These are phyloP conservation scores for Sisymbrium irio DNA, from an alignment of 345 rosid species.

Conservation along the genomic window DNA sequence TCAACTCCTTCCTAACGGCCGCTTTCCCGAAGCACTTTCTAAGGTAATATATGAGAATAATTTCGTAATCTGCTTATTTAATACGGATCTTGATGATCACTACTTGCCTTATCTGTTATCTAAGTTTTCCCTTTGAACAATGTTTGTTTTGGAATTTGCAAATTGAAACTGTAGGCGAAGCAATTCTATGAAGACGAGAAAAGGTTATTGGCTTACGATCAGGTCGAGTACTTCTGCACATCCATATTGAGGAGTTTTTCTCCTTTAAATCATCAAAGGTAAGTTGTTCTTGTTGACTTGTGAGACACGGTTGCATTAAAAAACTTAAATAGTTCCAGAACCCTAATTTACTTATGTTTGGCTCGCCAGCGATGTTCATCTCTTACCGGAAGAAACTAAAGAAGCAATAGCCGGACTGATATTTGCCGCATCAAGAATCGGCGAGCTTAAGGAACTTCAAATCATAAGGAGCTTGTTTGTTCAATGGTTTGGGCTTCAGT, in stretches of 20 bases:
- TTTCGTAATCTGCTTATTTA: background rate
- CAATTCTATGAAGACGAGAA: constrained; percentile 34
- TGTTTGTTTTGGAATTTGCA: background rate
- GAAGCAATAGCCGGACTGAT: constrained; percentile 41
- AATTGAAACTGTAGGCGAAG: constrained; percentile 26
- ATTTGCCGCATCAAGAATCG: constrained; percentile 48
- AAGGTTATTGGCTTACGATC: constrained; percentile 38
- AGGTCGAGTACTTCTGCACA: constrained; percentile 33
- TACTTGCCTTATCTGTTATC: background rate
- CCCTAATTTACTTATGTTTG: background rate
- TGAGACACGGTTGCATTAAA: background rate
- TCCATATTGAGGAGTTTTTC: constrained; percentile 18
- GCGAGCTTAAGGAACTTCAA: constrained; percentile 39
- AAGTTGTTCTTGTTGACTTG: background rate
- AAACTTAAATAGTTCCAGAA: background rate
- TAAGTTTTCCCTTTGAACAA: background rate
- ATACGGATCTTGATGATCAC: background rate
- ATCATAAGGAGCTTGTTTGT: constrained; percentile 26
- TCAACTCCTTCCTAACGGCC: constrained; percentile 23
- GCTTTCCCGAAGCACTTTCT: constrained; percentile 25
- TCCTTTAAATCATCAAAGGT: constrained; percentile 2
- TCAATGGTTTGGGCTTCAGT: constrained; percentile 31
- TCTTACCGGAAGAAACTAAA: constrained; percentile 29
- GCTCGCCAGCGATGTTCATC: constrained; percentile 14
- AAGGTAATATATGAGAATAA: constrained; percentile 22